Conservation (phyloP, 768 basidiomycete species). For the Panaeolus cyanescens region DNA sequence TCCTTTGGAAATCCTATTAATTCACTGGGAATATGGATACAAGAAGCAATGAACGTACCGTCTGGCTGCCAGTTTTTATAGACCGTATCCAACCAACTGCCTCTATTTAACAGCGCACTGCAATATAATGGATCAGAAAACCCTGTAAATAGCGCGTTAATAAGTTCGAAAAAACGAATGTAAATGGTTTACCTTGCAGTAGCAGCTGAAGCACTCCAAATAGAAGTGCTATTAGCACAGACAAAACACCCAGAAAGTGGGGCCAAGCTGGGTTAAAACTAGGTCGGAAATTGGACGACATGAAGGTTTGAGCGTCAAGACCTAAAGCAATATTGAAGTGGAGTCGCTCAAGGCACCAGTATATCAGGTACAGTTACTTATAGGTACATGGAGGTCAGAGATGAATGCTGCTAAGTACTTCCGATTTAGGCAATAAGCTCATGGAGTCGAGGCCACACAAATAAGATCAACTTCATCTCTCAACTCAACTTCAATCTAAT, state of each 20-base stretch:
- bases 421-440: not conserved
- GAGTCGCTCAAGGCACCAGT: not conserved
- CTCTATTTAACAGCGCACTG: slow-evolving; percentile 64
- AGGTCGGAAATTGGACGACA: not conserved
- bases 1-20: slow-evolving; percentile 42
- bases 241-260: slow-evolving; percentile 45
- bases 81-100: slow-evolving; percentile 74
- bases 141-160: slow-evolving; percentile 44
- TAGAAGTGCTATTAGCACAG: slow-evolving; percentile 39
- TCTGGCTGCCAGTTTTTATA: slow-evolving; percentile 86
- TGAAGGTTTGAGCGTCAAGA: not conserved
- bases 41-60: slow-evolving; percentile 45
- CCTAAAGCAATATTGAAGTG: not conserved
- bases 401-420: not conserved
- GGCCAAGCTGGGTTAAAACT: slow-evolving; percentile 45
- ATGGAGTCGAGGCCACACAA: not conserved
- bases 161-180: not conserved
- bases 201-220: slow-evolving; percentile 44
- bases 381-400: not conserved
- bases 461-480: not conserved
- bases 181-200: slow-evolving; percentile 42
- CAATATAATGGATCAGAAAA: slow-evolving; percentile 75
- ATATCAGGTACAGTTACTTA: not conserved
- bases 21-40: not conserved
- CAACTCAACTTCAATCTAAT: slow-evolving; percentile 2